Evolutionary conservation across 2,329 filamentous ascomycete genomes (phyloP), one percentile per base, ranked within the genome.

Genomic region (Myriangium duriaei): DNA sequence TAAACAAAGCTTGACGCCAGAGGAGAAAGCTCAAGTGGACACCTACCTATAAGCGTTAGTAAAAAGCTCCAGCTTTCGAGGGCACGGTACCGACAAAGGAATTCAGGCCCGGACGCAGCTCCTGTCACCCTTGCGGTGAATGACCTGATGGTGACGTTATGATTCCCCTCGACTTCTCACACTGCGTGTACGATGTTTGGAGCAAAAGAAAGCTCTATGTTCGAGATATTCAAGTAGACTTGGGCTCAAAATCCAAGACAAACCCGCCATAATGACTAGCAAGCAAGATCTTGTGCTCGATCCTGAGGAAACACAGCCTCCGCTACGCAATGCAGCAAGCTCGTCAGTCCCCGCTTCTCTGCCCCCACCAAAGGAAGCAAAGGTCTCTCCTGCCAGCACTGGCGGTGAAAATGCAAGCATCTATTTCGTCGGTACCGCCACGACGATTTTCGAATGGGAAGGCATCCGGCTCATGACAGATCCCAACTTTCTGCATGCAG

Each of bases 401-500:
- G 52, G 51, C 31, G 42, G 47, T 11, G 59, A 62, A 41, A 58
- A 63, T 42, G 65, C 62, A 3, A 65, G 62, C 38, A 47, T 73
- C 30, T 69, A 63, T 54, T 74, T 74, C 48, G 63, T 74, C 30
- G 70, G 70, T 12, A 74, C 65, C 4, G 71, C 71, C 4, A 74
- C 71, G 2, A 73, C 69, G 0, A 59, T 75, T 28, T 54, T 74
- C 13, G 64, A 71, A 51, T 74, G 67, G 67, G 53, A 62, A 42
- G 65, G 64, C 30, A 52, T 71, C 32, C 64, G 69, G 18, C 61
- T 75, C 43, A 62, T 75, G 34, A 75, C 71, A 0, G 70, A 64
- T 41, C 72, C 74, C 6, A 78, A 79, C 54, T 80, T 81, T 55
- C 64, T 81, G 0, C 76, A 78, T 47, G 67, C 68, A 1, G 74